These are phyloP conservation scores for Claviceps digitariae DNA, from an alignment of 2,329 filamentous ascomycete species.

Conservation along the genomic window DNA sequence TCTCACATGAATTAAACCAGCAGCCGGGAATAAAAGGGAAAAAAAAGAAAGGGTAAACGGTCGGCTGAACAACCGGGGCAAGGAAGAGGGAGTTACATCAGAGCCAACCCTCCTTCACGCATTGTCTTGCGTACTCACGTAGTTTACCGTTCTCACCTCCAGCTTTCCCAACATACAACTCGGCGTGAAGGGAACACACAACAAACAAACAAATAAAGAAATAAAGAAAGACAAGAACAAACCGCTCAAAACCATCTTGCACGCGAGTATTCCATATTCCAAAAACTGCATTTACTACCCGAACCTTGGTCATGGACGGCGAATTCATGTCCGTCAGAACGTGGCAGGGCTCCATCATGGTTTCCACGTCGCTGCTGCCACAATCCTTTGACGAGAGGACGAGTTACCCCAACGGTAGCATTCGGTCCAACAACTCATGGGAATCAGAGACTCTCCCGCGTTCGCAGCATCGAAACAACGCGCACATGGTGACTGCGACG, in stretches of 20 bases:
- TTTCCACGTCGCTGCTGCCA: conserved; percentile 3
- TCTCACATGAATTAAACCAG: neutral
- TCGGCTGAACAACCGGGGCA: neutral
- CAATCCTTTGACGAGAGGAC: conserved; percentile 1
- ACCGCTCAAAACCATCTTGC: neutral
- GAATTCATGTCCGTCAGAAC: conserved; percentile 3
- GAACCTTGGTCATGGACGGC: conserved; percentile 1
- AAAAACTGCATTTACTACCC: neutral
- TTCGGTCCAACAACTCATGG: neutral
- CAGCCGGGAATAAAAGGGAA: neutral
- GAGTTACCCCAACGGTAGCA: neutral
- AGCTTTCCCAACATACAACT: neutral
- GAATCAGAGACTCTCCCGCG: neutral
- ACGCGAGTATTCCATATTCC: neutral
- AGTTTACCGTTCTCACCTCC: neutral
- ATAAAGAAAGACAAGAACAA: no score
- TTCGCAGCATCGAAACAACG: neutral
- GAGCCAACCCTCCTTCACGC: neutral
- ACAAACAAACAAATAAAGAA: no score
- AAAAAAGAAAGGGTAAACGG: neutral
- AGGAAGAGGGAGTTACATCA: neutral
- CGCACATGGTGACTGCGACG: neutral
- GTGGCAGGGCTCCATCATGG: conserved; percentile 5
- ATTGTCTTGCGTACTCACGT: neutral
- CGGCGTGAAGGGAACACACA: neutral